phyloP scores from a whole-genome alignment of 768 basidiomycete genomes.

The Xerocomellus dryophilus region DNA sequence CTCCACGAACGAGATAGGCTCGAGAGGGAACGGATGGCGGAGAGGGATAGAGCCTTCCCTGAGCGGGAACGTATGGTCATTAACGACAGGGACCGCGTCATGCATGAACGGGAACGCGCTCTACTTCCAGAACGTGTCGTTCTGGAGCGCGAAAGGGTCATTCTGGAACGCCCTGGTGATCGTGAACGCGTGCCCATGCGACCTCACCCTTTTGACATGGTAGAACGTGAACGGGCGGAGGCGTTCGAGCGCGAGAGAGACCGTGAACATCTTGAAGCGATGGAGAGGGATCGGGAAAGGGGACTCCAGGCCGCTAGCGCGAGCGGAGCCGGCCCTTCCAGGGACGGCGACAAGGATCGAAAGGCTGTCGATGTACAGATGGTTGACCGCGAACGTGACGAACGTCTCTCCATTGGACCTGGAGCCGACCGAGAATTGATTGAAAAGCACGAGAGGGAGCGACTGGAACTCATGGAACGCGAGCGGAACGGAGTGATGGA shows the following conservation, averaged over 20 bases:
- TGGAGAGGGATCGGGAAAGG: conserved; percentile 32
- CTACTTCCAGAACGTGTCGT: conserved; percentile 16
- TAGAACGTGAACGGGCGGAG: conserved; percentile 28
- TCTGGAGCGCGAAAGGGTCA: conserved; percentile 23
- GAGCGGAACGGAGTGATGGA: conserved; percentile 16
- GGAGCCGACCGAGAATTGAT: conserved; percentile 20
- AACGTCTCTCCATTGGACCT: conserved; percentile 16
- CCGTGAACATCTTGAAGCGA: conserved; percentile 27
- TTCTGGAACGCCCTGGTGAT: conserved; percentile 23
- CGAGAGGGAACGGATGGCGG: conserved; percentile 22
- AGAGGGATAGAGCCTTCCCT: conserved; percentile 20
- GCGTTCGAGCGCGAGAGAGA: conserved; percentile 36
- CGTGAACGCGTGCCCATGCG: conserved; percentile 26
- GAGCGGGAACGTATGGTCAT: conserved; percentile 27
- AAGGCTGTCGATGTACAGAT: conserved; percentile 13
- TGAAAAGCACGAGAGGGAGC: conserved; percentile 31
- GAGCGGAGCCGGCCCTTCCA: conserved; percentile 7
- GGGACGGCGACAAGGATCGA: conserved; percentile 25
- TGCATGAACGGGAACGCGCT: conserved; percentile 25
- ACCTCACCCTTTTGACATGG: conserved; percentile 16
- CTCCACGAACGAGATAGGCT: conserved; percentile 22
- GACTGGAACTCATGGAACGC: conserved; percentile 23
- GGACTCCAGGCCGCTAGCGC: conserved; percentile 18
- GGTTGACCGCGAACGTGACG: conserved; percentile 23
- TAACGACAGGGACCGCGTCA: conserved; percentile 23